Conservation (phyloP, 2,329 filamentous ascomycete genomes). For the Teratosphaeria nubilosa region DNA sequence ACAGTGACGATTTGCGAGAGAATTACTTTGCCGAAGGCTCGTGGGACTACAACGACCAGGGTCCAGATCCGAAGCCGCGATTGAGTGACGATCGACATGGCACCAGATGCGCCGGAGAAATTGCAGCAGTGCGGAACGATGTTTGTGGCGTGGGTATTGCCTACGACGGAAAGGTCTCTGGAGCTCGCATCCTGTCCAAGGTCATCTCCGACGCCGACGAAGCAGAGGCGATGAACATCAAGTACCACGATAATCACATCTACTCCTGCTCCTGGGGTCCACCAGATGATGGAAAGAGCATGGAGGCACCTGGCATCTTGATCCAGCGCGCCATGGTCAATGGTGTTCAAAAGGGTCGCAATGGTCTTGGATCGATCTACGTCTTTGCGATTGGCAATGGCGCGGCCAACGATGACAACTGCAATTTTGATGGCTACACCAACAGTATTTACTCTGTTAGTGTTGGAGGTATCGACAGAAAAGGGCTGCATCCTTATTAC, state of each 20-base stretch:
- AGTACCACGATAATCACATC: conserved; percentile 83
- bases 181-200: conserved; percentile 85
- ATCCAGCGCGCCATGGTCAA: conserved; percentile 88
- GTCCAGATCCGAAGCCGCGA: conserved; percentile 67
- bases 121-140: conserved; percentile 83
- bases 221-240: conserved; percentile 84
- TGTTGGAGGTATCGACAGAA: conserved; percentile 81
- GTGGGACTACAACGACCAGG: conserved; percentile 89
- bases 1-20: conserved; percentile 80
- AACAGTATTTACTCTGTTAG: conserved; percentile 99
- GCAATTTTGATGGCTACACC: conserved; percentile 98
- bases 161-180: conserved; percentile 81
- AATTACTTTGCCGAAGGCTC: conserved; percentile 93
- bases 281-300: conserved; percentile 81
- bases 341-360: conserved; percentile 77
- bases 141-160: conserved; percentile 94
- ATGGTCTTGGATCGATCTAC: conserved; percentile 77
- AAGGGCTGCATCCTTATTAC: conserved; percentile 86
- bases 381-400: conserved; percentile 97
- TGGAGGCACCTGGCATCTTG: conserved; percentile 85
- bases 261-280: conserved; percentile 99
- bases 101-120: conserved; percentile 88
- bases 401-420: conserved; percentile 79
- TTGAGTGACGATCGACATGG: conserved; percentile 81
- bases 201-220: conserved; percentile 88